Evolutionary conservation across 192 early-diverging fungal species (phyloP).

Genomic region (Backusella australiensis): DNA sequence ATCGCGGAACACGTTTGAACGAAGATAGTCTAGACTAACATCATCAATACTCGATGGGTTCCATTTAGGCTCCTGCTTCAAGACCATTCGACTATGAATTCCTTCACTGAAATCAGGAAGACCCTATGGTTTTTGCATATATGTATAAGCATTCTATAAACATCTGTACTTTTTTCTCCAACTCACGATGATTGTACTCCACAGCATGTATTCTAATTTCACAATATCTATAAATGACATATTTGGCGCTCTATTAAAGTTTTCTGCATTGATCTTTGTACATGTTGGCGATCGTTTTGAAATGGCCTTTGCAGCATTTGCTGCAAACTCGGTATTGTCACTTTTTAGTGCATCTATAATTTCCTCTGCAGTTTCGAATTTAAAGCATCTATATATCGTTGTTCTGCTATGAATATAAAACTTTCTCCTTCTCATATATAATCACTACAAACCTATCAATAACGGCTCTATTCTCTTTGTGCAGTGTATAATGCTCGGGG

Average conservation of each 20-base stretch:
- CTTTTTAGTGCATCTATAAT: constrained; percentile 80
- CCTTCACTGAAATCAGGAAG: constrained; percentile 88
- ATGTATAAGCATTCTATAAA: background rate
- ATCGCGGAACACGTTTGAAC: constrained; percentile 46
- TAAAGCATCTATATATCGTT: constrained; percentile 67
- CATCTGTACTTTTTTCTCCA: background rate
- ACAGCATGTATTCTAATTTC: constrained; percentile 79
- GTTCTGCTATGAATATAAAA: background rate
- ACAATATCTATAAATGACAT: constrained; percentile 77
- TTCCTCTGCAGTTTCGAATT: constrained; percentile 75
- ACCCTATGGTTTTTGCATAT: constrained; percentile 19
- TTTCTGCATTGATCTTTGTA: constrained; percentile 83
- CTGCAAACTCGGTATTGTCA: constrained; percentile 71
- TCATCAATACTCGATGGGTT: constrained; percentile 56
- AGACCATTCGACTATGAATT: constrained; percentile 73
- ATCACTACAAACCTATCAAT: constrained; percentile 46
- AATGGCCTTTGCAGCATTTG: constrained; percentile 62
- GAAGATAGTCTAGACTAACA: constrained; percentile 37
- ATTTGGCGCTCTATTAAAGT: constrained; percentile 68
- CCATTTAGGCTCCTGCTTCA: constrained; percentile 73
- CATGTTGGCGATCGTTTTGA: constrained; percentile 76
- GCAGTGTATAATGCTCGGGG: constrained; percentile 35
- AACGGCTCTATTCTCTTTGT: constrained; percentile 49
- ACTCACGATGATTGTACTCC: constrained; percentile 62
- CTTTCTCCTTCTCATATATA: background rate